Evolutionary conservation across 1,284 basidiomycete species (phyloP).

Genomic region (Exobasidium cylindrosporum): DNA sequence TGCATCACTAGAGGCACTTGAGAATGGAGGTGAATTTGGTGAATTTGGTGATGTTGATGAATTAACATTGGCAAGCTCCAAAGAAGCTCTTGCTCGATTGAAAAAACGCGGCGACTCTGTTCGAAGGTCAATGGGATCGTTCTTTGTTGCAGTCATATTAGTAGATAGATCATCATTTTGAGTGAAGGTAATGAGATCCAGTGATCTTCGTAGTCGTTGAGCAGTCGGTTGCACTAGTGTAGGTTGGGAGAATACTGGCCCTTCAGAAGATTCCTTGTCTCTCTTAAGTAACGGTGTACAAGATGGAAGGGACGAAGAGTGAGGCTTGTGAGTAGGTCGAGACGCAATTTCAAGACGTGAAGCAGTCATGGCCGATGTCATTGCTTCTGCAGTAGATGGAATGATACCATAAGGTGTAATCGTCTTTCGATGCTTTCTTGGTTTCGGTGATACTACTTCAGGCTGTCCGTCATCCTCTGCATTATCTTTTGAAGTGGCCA

Average conservation of each 20-base stretch:
- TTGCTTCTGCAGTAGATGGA: background rate
- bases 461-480: background rate
- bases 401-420: background rate
- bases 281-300: background rate
- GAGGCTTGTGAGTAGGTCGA: background rate
- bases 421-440: background rate
- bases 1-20: background rate
- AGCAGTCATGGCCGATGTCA: background rate
- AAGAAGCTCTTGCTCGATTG: background rate
- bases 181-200: background rate
- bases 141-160: background rate
- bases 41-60: background rate
- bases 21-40: background rate
- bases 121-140: background rate
- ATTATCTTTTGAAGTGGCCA: conserved; percentile 1
- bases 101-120: background rate
- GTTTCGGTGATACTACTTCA: background rate
- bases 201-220: background rate
- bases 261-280: background rate
- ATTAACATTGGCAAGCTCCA: conserved; percentile 6
- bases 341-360: background rate
- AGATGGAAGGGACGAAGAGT: background rate
- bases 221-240: background rate
- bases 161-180: background rate
- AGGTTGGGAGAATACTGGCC: background rate